Base-by-base conservation (phyloP, 192 early-diverging fungal genomes). In the Linnemannia schmuckeri region DNA sequence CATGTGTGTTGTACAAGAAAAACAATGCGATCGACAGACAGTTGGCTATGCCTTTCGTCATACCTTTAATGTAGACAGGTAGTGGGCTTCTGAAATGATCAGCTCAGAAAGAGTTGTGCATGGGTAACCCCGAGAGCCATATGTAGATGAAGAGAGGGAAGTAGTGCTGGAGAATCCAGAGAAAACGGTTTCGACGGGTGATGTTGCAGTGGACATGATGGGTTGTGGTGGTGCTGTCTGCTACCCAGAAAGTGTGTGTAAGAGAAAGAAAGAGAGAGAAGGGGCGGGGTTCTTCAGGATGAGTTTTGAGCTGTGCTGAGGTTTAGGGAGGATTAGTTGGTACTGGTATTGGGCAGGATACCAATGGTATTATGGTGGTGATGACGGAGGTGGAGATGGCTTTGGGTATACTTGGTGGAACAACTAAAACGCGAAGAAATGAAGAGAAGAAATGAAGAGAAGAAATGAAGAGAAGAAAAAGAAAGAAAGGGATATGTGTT, bases 1-100 rank as follows among this genome's bases (percentile, higher is more conserved):
- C n/a, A 30, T 35, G 17, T 18, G 20, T 15, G 55, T 57, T n/a
- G 61, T 33, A 66, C 61, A 66, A 66, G 27, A 33, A 66, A 12
- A 27, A 66, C n/a, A 27, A 15, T 13, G 61, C n/a, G 61, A 66
- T 35, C 61, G 61, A 15, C 30, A 66, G 20, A 52, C 24, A 30
- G 27, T 66, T 66, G 27, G 30, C 9, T 10, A 0, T 27, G 4
- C 9, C 13, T 33, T 0, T 15, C 15, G 27, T 41, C 12, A 37
- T 81, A 80, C 84, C 84, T 87, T 87, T 38, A 87, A 57, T 37
- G 70, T 44, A 27, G 84, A 87, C 20, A 87, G 76, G 46, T 87
- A 87, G n/a, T 87, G 84, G n/a, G 79, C 79, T 40, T 87, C 84
- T 20, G 84, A 69, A 22, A 78, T 78, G 3, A 81, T 79, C 42